phyloP scores from a whole-genome alignment of 805 yeast genomes.

The Ogataea ganodermae region DNA sequence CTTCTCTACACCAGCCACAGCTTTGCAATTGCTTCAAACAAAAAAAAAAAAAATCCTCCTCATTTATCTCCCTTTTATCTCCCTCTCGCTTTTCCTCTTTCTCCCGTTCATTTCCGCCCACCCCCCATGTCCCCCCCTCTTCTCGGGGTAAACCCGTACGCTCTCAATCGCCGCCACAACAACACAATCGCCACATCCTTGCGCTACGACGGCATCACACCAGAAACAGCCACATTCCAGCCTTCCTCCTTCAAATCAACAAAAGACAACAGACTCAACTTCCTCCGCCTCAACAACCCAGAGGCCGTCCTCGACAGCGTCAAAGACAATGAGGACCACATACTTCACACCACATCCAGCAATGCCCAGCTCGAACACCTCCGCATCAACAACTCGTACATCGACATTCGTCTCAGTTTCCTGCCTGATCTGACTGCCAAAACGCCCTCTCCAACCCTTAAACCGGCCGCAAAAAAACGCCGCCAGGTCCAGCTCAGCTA shows the following conservation, averaged over 20 bases:
- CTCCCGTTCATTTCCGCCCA: not conserved
- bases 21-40: too few relatives aligned
- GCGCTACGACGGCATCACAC: conserved; percentile 11
- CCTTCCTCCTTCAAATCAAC: conserved; percentile 24
- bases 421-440: not conserved
- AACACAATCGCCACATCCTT: conserved; percentile 7
- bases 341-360: not conserved
- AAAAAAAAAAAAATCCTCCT: too few relatives aligned
- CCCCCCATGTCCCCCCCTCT: conserved; percentile 1
- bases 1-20: not conserved
- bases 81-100: too few relatives aligned
- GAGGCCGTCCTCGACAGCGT: conserved; percentile 12
- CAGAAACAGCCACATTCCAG: conserved; percentile 7
- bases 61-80: too few relatives aligned
- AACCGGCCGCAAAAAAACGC: conserved; percentile 2
- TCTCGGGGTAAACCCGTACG: conserved; percentile 16
- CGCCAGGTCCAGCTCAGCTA: conserved; percentile 17
- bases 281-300: conserved; percentile 21
- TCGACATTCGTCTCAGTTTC: conserved; percentile 3
- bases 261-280: conserved; percentile 22
- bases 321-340: conserved; percentile 15
- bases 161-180: not conserved
- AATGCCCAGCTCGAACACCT: conserved; percentile 1
- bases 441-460: not conserved
- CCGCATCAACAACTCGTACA: conserved; percentile 2